These are phyloP conservation scores for Apophysomyces ossiformis DNA, from an alignment of 371 early-diverging fungal species.

Conservation along the genomic window DNA sequence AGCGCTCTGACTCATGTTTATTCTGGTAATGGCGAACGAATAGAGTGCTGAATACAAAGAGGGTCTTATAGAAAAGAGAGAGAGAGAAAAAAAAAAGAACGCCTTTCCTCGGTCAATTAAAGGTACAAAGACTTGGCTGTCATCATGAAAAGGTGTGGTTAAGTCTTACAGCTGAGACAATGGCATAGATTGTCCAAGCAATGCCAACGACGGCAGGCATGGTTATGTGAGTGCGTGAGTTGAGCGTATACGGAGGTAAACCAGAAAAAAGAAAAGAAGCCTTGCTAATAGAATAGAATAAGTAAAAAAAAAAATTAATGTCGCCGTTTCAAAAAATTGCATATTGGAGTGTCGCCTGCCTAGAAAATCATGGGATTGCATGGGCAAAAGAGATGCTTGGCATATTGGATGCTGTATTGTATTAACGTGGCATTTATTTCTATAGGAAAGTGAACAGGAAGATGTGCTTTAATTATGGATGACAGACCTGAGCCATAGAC, in stretches of 20 bases:
- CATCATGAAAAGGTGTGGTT: not conserved
- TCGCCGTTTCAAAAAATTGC: no score
- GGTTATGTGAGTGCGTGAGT: not conserved
- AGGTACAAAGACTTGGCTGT: no score
- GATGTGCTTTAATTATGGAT: no score
- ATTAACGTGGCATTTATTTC: no score
- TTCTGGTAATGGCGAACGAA: slow-evolving; percentile 65
- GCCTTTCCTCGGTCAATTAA: not conserved
- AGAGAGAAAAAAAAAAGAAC: slow-evolving; percentile 3
- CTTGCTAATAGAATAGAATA: not conserved
- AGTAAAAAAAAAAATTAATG: not conserved
- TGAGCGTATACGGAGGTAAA: not conserved
- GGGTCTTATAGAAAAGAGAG: slow-evolving; percentile 29
- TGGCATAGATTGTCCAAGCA: slow-evolving; percentile 42
- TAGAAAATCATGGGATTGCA: no score
- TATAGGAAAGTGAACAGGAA: no score
- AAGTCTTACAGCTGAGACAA: slow-evolving; percentile 31
- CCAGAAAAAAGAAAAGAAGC: slow-evolving; percentile 2
- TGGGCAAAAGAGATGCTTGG: no score
- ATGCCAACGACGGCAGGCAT: slow-evolving; percentile 37
- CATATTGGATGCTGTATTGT: no score
- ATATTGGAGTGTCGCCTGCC: no score
- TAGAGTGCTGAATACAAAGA: slow-evolving; percentile 51
- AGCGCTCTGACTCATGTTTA: slow-evolving; percentile 58
- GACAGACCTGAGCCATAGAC: no score